Conservation (phyloP, 441 rosid species). For the Hypseocharis bilobata region DNA sequence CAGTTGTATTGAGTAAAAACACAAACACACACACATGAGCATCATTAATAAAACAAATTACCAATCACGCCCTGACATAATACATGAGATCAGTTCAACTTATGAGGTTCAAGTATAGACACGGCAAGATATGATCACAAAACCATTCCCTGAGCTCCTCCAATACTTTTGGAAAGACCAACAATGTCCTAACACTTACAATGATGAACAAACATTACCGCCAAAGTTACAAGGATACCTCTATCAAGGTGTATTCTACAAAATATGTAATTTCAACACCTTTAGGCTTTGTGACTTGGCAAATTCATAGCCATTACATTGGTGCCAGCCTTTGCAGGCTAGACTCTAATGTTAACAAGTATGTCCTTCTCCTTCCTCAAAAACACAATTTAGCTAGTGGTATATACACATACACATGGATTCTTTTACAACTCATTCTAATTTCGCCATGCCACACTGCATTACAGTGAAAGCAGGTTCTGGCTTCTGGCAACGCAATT, state of each 20-base stretch:
- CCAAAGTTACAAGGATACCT: neutral
- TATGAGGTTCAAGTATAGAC: too few species aligned
- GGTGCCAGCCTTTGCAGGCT: neutral
- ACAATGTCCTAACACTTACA: neutral
- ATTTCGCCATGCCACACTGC: neutral
- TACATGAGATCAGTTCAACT: too few species aligned
- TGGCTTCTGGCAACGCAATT: neutral
- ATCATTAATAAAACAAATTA: too few species aligned
- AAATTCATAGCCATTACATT: neutral
- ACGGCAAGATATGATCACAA: neutral
- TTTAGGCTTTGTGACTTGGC: neutral
- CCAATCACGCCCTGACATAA: too few species aligned
- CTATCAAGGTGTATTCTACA: neutral
- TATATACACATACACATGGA: neutral
- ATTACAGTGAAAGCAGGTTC: neutral
- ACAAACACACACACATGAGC: too few species aligned
- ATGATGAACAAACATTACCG: neutral
- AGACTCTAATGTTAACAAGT: neutral
- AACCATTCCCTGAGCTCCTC: neutral
- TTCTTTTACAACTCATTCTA: neutral
- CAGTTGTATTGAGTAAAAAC: too few species aligned
- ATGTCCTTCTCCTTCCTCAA: neutral
- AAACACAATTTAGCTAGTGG: neutral
- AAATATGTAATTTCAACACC: neutral
- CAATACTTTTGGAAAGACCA: neutral